Evolutionary conservation across 106 monocot genomes (phyloP), one percentile per base, ranked within the genome.

Genomic region (Triglochin maritima): DNA sequence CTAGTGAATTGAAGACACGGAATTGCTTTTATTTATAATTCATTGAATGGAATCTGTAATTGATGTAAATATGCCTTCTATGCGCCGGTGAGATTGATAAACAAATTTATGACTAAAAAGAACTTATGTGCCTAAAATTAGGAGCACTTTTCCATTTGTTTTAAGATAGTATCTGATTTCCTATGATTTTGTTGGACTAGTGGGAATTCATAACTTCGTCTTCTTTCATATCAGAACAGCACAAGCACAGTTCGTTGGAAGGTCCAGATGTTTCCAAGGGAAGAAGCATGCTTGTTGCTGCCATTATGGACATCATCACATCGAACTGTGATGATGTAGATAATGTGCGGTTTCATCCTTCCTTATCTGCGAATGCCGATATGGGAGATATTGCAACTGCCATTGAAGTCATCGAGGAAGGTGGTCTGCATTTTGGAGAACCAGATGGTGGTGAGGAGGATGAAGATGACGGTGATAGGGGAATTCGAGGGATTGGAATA

Each of bases 221-320:
- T 68, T 51, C n/a, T 68, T 74, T 76, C 11, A 71, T 81, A 57
- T 79, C 69, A 66, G 77, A 63, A 56, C 88, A 92, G 92, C 81
- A 88, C 53, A 83, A 75, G 61, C 73, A 80, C 52, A 56, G 74
- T 69, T 83, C 92, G 66, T 79, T 78, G 46, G 80, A 84, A 73
- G 80, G 73, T 68, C 62, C 73, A 51, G 80, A 72, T 77, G 67
- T 57, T 57, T 84, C 70, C 29, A 88, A 74, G 46, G 98, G 92
- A 64, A 84, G 85, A 60, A 98, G 98, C 86, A 98, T 98, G 98
- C 98, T 92, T 77, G 92, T 98, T 74, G 79, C 98, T 71, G 88
- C 84, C 62, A 79, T 98, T 66, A 98, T 98, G 98, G 98, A 98
- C 52, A 82, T 98, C 57, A 69, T 92, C 48, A 92, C 92, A 44